phyloP scores from a whole-genome alignment of 768 basidiomycete species.

The Ramaria sp. region DNA sequence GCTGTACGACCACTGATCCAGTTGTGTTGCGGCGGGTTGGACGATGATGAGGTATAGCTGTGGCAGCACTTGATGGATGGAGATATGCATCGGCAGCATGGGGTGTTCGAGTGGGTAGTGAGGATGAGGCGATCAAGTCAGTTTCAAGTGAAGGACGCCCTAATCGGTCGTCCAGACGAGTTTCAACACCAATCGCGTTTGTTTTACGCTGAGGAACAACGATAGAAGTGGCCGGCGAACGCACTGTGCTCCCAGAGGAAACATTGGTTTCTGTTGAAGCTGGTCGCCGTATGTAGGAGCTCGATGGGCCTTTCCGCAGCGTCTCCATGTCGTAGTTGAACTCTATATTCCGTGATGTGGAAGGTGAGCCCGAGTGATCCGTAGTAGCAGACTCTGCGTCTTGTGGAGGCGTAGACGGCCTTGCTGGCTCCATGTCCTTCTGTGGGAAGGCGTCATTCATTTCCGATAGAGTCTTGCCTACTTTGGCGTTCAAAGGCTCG shows the following conservation, averaged over 20 bases:
- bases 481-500: neutral
- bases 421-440: neutral
- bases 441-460: conserved; percentile 2
- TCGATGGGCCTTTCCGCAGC: neutral
- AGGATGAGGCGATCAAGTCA: neutral
- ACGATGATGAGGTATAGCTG: conserved; percentile 20
- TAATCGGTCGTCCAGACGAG: neutral
- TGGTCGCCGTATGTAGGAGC: neutral
- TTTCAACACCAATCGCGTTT: neutral
- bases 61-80: conserved; percentile 28
- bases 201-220: neutral
- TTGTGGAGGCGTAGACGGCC: neutral
- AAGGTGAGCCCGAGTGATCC: neutral
- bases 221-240: neutral
- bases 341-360: neutral
- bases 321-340: neutral
- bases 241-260: neutral
- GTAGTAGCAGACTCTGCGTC: neutral
- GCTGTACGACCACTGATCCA: conserved; percentile 30
- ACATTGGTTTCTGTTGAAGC: neutral
- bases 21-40: conserved; percentile 63
- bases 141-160: neutral
- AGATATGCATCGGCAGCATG: conserved; percentile 34
- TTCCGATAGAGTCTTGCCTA: neutral
- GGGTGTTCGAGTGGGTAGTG: neutral